Evolutionary conservation across 495 filamentous ascomycete species (phyloP).

Genomic region (Astrothelium subdiscretum): DNA sequence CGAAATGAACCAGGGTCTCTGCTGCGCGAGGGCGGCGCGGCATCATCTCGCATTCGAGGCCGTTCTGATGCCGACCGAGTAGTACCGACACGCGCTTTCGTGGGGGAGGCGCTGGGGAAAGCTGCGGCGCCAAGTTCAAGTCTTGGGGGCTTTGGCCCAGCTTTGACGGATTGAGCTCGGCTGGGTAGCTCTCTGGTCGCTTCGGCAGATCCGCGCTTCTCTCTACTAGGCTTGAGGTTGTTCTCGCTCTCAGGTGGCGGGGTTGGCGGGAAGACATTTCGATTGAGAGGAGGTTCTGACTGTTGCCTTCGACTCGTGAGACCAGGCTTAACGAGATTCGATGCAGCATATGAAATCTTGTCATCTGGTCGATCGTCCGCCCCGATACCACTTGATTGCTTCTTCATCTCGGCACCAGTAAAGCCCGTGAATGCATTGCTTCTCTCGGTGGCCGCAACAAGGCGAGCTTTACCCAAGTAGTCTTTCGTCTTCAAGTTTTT

Average conservation of each 20-base stretch:
- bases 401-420: conserved; percentile 62
- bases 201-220: conserved; percentile 8
- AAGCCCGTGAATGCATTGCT: conserved; percentile 67
- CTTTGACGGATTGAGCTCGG: conserved; percentile 4
- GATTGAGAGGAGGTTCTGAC: conserved; percentile 70
- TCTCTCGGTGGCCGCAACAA: conserved; percentile 85
- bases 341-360: conserved; percentile 77
- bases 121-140: conserved; percentile 30
- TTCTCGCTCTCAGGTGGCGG: conserved; percentile 78
- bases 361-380: conserved; percentile 66
- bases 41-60: conserved; percentile 16
- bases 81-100: conserved; percentile 19
- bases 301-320: conserved; percentile 69
- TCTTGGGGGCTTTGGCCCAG: conserved; percentile 24
- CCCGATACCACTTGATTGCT: conserved; percentile 25
- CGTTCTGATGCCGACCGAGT: conserved; percentile 28
- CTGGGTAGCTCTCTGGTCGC: neutral
- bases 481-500: conserved; percentile 95
- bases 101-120: conserved; percentile 21
- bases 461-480: conserved; percentile 85
- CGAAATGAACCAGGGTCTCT: conserved; percentile 12
- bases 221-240: conserved; percentile 24
- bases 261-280: conserved; percentile 89
- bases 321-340: conserved; percentile 78
- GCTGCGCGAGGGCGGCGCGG: conserved; percentile 9